Evolutionary conservation across 805 yeast species (phyloP).

Genomic region (Candida insectorum): DNA sequence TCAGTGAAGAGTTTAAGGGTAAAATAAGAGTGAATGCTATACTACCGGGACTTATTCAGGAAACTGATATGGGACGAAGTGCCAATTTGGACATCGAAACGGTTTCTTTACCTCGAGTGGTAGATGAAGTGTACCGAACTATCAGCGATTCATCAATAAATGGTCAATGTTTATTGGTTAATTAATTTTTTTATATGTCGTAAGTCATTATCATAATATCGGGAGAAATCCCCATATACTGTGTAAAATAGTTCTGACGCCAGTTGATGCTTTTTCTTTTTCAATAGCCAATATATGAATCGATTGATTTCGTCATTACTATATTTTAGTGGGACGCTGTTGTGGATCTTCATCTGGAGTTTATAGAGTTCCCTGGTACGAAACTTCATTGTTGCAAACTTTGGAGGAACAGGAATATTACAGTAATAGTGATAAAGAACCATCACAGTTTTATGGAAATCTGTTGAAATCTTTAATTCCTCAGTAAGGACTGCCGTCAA

Average conservation of each 20-base stretch:
- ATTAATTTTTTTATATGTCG: slow-evolving; percentile 3
- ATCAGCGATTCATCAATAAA: slow-evolving; percentile 22
- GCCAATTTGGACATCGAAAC: slow-evolving; percentile 20
- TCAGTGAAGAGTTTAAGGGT: slow-evolving; percentile 58
- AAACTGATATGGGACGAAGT: slow-evolving; percentile 60
- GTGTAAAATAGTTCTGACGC: slow-evolving; percentile 1
- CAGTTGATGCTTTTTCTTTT: neutral
- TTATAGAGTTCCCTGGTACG: no score
- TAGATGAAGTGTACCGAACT: slow-evolving; percentile 18
- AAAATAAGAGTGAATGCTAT: slow-evolving; percentile 62
- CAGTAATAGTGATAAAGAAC: neutral
- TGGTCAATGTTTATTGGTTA: slow-evolving; percentile 21
- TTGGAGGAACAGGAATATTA: neutral
- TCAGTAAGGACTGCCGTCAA: slow-evolving; percentile 5
- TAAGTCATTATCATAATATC: slow-evolving; percentile 6
- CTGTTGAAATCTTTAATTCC: neutral
- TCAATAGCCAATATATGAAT: slow-evolving; percentile 11
- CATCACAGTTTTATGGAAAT: neutral
- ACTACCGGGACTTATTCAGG: slow-evolving; percentile 63
- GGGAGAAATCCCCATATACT: slow-evolving; percentile 8
- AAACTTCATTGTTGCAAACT: no score
- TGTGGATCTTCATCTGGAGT: no score
- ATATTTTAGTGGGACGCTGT: slow-evolving; percentile 8
- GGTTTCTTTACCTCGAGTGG: slow-evolving; percentile 27
- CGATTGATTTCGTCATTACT: slow-evolving; percentile 7